Evolutionary conservation across 495 filamentous ascomycete species (phyloP).

Genomic region (Bacidia gigantensis): DNA sequence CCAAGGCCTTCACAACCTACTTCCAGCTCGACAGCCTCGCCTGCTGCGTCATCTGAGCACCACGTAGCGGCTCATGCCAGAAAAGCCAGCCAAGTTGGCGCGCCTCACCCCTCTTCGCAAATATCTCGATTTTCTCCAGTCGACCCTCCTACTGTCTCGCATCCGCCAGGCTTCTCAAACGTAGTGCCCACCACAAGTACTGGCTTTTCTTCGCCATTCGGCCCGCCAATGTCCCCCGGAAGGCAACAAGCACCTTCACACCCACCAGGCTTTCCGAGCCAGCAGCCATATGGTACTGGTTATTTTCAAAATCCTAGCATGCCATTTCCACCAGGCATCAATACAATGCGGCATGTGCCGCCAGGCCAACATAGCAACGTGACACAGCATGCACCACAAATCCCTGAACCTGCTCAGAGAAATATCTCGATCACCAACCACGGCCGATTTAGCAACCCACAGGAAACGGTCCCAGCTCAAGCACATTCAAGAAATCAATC

Average conservation of each 20-base stretch:
- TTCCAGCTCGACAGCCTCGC: constrained; percentile 52
- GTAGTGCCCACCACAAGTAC: constrained; percentile 39
- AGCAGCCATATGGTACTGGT: constrained; percentile 28
- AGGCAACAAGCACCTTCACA: constrained; percentile 21
- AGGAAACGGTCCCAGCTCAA: constrained; percentile 24
- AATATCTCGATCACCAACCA: constrained; percentile 14
- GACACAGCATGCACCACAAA: constrained; percentile 28
- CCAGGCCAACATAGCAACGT: constrained; percentile 48
- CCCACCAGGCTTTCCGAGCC: constrained; percentile 42
- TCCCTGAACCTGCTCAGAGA: constrained; percentile 20
- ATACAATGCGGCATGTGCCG: constrained; percentile 42
- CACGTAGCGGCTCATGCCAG: constrained; percentile 25
- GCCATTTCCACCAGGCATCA: constrained; percentile 44
- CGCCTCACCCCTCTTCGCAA: constrained; percentile 36
- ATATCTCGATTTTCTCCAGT: constrained; percentile 32
- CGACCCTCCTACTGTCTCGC: constrained; percentile 26
- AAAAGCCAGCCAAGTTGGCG: constrained; percentile 20
- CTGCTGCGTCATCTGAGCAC: constrained; percentile 41
- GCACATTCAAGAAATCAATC: constrained; percentile 49
- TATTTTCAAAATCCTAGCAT: constrained; percentile 46
- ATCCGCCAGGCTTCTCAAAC: constrained; percentile 34
- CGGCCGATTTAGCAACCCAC: constrained; percentile 20
- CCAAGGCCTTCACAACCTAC: constrained; percentile 45
- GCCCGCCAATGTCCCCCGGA: constrained; percentile 14
- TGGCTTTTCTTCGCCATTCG: constrained; percentile 20